Conservation (phyloP, 371 early-diverging fungal species). For the Mortierella sp. region DNA sequence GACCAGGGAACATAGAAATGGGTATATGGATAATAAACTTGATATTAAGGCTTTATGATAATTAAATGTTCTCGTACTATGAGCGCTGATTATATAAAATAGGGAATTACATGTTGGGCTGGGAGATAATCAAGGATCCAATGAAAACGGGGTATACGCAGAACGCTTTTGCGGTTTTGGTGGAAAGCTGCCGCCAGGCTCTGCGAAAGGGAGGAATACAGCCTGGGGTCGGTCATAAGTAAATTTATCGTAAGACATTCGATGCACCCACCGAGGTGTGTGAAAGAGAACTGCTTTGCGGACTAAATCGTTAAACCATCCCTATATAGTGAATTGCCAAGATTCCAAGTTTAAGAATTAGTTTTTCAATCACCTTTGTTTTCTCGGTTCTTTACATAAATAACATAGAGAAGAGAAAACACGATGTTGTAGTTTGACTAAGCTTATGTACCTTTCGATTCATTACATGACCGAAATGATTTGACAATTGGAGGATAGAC, state of each 20-base stretch:
- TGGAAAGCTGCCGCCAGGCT: slow-evolving; percentile 18
- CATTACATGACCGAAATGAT: slow-evolving; percentile 21
- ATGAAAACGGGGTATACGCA: slow-evolving; percentile 9
- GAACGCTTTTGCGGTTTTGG: slow-evolving; percentile 28
- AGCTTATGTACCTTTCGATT: slow-evolving; percentile 22
- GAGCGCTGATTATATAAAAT: too few relatives aligned
- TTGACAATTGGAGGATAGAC: slow-evolving; percentile 28
- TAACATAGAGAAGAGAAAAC: too few relatives aligned
- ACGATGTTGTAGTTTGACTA: too few relatives aligned
- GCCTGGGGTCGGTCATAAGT: slow-evolving; percentile 38
- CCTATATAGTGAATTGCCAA: not conserved
- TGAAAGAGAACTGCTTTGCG: slow-evolving; percentile 22
- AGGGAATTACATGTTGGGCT: not conserved
- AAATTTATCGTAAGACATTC: slow-evolving; percentile 18
- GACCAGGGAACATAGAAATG: too few relatives aligned
- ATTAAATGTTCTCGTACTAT: too few relatives aligned
- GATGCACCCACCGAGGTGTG: slow-evolving; percentile 30
- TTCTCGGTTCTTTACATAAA: too few relatives aligned
- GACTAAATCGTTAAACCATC: slow-evolving; percentile 21
- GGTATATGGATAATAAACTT: not conserved
- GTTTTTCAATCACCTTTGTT: not conserved
- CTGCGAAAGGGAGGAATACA: slow-evolving; percentile 23
- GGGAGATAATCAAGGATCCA: slow-evolving; percentile 1
- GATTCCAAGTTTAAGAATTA: not conserved
- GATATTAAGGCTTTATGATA: not conserved